Conservation (phyloP, 2,329 filamentous ascomycete genomes). For the Aspergillus pseudoterreus region DNA sequence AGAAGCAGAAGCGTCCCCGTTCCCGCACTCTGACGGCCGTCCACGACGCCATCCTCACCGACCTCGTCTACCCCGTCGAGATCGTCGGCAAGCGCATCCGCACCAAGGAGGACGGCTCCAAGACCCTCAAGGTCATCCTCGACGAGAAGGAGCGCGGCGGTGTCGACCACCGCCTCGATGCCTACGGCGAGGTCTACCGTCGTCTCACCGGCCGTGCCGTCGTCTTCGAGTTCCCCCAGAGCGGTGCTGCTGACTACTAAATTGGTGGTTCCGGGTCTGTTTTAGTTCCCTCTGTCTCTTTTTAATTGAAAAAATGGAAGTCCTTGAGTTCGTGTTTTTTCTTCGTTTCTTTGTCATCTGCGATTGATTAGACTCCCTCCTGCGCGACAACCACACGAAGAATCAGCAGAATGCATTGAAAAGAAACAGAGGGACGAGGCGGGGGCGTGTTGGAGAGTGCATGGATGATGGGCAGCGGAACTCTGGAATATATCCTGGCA, state of each 20-base stretch:
- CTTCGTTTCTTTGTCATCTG: conserved; percentile 8
- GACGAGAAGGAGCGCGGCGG: conserved; percentile 99
- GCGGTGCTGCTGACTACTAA: conserved; percentile 75
- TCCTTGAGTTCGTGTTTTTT: conserved; percentile 7
- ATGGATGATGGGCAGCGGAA: neutral
- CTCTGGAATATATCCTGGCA: neutral
- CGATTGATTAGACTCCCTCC: too few relatives aligned
- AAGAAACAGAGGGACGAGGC: conserved; percentile 1
- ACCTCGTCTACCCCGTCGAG: conserved; percentile 99
- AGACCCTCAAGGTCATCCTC: conserved; percentile 97
- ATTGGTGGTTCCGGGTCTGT: conserved; percentile 22
- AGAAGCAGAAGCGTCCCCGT: conserved; percentile 98
- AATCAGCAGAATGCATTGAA: neutral
- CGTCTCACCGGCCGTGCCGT: conserved; percentile 94
- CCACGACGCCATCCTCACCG: conserved; percentile 95
- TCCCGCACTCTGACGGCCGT: conserved; percentile 97
- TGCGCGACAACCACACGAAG: conserved; percentile 4
- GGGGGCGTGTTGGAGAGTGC: neutral
- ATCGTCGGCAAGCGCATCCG: conserved; percentile 98
- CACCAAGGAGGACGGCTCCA: conserved; percentile 98
- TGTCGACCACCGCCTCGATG: conserved; percentile 99
- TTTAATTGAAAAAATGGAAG: neutral
- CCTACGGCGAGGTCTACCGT: conserved; percentile 99
- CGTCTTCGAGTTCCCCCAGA: conserved; percentile 97
- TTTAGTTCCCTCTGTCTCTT: conserved; percentile 17